A percentile compares a stretch with the other conserved stretches of the same genome.
Evolutionary conservation across 805 yeast genomes (phyloP).

Genomic region (Schizosaccharomyces lindneri): DNA sequence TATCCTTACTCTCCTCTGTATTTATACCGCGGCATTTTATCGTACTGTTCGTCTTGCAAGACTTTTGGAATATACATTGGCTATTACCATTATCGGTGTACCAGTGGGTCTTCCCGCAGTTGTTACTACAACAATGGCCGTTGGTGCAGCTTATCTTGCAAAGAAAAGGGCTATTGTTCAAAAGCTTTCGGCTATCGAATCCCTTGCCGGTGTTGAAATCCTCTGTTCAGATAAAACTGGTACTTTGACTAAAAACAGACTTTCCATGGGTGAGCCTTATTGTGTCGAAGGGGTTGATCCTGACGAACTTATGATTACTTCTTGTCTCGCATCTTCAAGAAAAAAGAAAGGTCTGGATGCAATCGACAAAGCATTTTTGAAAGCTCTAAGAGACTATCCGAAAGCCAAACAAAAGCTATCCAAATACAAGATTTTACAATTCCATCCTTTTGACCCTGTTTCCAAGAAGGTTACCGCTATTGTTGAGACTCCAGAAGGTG

Average conservation of each 20-base stretch:
- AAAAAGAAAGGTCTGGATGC: slow-evolving; percentile 97
- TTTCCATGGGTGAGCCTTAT: slow-evolving; percentile 89
- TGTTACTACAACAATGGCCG: slow-evolving; percentile 97
- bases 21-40: slow-evolving; percentile 89
- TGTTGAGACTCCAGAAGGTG: slow-evolving; percentile 91
- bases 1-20: slow-evolving; percentile 60
- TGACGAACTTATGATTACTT: slow-evolving; percentile 89
- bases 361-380: slow-evolving; percentile 87
- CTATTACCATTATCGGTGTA: slow-evolving; percentile 91
- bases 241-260: slow-evolving; percentile 90
- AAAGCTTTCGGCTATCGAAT: slow-evolving; percentile 87
- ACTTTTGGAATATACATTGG: slow-evolving; percentile 76
- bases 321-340: slow-evolving; percentile 92
- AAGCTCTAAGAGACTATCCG: slow-evolving; percentile 69
- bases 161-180: slow-evolving; percentile 94
- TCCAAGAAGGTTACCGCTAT: slow-evolving; percentile 87
- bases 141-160: slow-evolving; percentile 96
- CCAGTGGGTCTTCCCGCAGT: slow-evolving; percentile 98
- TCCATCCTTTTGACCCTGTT: slow-evolving; percentile 95
- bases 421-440: slow-evolving; percentile 81
- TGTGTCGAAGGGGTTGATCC: slow-evolving; percentile 92
- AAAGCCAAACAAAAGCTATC: slow-evolving; percentile 78
- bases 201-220: slow-evolving; percentile 91
- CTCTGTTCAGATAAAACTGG: slow-evolving; percentile 96
- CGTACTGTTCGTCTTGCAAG: slow-evolving; percentile 67